These are phyloP conservation scores for Pseudogymnoascus pannorum DNA, from an alignment of 2,329 filamentous ascomycete species.

Conservation along the genomic window DNA sequence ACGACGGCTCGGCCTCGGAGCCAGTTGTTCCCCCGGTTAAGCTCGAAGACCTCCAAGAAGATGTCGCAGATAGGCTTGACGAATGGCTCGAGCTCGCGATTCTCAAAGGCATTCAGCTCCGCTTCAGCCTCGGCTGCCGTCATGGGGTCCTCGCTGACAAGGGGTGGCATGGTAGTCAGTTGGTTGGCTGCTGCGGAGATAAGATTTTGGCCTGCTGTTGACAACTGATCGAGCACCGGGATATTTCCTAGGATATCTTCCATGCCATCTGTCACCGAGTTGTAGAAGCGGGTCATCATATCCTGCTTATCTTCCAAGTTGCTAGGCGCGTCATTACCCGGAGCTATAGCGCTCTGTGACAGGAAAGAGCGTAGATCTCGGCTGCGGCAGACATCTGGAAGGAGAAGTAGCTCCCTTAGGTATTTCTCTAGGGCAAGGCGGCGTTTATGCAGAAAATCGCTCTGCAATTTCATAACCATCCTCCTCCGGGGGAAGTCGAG, in stretches of 20 bases:
- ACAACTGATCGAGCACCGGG: conserved; percentile 88
- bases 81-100: conserved; percentile 83
- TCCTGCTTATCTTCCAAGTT: conserved; percentile 65
- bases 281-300: conserved; percentile 90
- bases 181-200: conserved; percentile 68
- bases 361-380: conserved; percentile 87
- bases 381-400: conserved; percentile 91
- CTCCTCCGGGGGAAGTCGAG: conserved; percentile 88
- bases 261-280: conserved; percentile 95
- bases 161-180: conserved; percentile 48
- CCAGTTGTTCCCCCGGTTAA: conserved; percentile 96
- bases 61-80: conserved; percentile 98
- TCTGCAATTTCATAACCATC: conserved; percentile 93
- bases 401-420: conserved; percentile 68
- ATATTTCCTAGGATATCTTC: conserved; percentile 97
- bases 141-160: conserved; percentile 42
- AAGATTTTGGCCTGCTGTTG: conserved; percentile 83
- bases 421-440: conserved; percentile 79
- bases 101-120: conserved; percentile 87
- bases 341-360: conserved; percentile 74
- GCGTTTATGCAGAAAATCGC: conserved; percentile 88
- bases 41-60: conserved; percentile 90
- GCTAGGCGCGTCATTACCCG: conserved; percentile 45
- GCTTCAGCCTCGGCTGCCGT: conserved; percentile 76
- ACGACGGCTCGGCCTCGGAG: conserved; percentile 90